phyloP scores from a whole-genome alignment of 768 basidiomycete genomes.

The Agaricus blazei region DNA sequence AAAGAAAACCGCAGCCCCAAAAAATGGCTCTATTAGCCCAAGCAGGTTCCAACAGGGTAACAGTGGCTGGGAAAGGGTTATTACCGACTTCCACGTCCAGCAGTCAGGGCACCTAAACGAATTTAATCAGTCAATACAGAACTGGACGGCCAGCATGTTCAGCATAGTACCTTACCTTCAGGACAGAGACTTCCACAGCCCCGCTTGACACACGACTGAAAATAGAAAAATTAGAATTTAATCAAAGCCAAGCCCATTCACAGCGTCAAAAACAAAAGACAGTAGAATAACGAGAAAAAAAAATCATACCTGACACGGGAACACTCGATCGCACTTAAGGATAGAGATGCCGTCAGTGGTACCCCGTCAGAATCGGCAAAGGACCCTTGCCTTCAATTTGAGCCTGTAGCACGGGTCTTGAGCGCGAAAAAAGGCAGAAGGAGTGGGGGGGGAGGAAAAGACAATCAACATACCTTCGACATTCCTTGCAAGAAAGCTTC shows the following conservation, averaged over 20 bases:
- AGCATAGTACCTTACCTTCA: conserved; percentile 34
- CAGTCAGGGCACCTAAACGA: conserved; percentile 48
- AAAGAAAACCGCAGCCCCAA: conserved; percentile 1
- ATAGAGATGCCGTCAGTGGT: conserved; percentile 2
- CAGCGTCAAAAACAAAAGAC: conserved; percentile 5
- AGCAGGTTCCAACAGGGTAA: neutral
- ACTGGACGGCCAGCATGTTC: neutral
- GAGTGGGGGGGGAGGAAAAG: neutral
- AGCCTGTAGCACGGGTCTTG: conserved; percentile 23
- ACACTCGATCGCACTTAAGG: conserved; percentile 55
- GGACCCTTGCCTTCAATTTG: conserved; percentile 39
- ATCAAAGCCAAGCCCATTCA: too few relatives aligned
- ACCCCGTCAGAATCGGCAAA: neutral
- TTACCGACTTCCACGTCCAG: conserved; percentile 60
- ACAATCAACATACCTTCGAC: conserved; percentile 32
- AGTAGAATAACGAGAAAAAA: conserved; percentile 1
- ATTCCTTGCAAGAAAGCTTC: conserved; percentile 46
- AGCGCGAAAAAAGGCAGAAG: neutral
- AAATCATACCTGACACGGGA: conserved; percentile 49
- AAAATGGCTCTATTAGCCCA: conserved; percentile 9
- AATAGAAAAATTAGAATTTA: conserved; percentile 2
- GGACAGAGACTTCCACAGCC: conserved; percentile 62
- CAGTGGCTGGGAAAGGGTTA: neutral
- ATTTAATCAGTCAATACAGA: neutral
- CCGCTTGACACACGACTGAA: conserved; percentile 57